Evolutionary conservation across 257 asterid species (phyloP).

Genomic region (Fraxinus pennsylvanica): DNA sequence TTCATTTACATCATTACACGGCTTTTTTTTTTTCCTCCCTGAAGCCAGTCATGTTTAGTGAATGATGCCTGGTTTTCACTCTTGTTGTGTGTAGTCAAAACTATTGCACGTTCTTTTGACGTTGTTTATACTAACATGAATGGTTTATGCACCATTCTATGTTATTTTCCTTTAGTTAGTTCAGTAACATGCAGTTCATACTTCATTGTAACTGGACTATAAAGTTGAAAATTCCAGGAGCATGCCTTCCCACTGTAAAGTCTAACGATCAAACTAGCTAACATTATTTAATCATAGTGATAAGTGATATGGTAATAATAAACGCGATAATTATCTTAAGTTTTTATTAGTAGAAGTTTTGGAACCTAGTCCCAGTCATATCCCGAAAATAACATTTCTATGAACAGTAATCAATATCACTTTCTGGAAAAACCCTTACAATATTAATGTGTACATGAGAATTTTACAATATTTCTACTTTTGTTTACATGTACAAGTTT

Average conservation of each 20-base stretch:
- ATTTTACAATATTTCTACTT: not conserved
- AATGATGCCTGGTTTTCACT: conserved; percentile 1
- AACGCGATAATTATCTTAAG: not conserved
- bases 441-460: too few species aligned
- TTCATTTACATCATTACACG: not conserved
- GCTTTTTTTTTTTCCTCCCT: too few species aligned
- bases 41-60: not conserved
- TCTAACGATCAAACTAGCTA: not conserved
- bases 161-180: not conserved
- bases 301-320: not conserved
- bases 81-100: not conserved
- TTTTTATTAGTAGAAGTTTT: not conserved
- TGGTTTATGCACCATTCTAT: not conserved
- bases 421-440: not conserved
- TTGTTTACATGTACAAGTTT: not conserved
- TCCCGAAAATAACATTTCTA: not conserved
- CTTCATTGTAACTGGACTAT: not conserved
- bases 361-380: not conserved
- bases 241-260: not conserved
- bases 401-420: not conserved
- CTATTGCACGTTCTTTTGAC: not conserved
- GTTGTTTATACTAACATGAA: not conserved
- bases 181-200: not conserved
- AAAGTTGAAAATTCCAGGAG: not conserved
- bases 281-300: not conserved